phyloP scores from a whole-genome alignment of 2,329 filamentous ascomycete species.

The Fusarium sarcochroum region DNA sequence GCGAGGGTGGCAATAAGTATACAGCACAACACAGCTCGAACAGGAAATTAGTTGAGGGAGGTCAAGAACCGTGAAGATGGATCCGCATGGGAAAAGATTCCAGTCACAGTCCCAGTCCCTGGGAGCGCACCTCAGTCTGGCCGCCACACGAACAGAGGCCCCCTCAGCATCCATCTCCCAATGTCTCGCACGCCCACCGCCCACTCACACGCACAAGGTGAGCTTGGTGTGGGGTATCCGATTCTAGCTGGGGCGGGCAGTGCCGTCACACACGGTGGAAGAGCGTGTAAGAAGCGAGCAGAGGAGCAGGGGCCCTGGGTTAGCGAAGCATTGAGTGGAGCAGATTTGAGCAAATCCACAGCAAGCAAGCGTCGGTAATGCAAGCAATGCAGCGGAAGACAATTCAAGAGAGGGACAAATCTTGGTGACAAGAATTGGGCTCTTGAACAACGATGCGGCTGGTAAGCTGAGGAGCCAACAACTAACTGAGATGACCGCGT shows the following conservation, averaged over 20 bases:
- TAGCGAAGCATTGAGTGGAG: slow-evolving; percentile 36
- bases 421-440: slow-evolving; percentile 16
- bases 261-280: slow-evolving; percentile 48
- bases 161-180: slow-evolving; percentile 35
- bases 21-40: slow-evolving; percentile 36
- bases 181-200: slow-evolving; percentile 36
- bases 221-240: slow-evolving; percentile 49
- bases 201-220: slow-evolving; percentile 46
- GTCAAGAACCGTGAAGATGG: slow-evolving; percentile 43
- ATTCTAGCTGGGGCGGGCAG: slow-evolving; percentile 48
- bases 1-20: slow-evolving; percentile 32
- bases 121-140: slow-evolving; percentile 36
- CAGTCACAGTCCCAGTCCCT: slow-evolving; percentile 49
- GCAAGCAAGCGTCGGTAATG: slow-evolving; percentile 45
- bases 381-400: slow-evolving; percentile 38
- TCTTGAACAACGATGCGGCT: slow-evolving; percentile 22
- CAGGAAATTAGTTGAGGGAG: slow-evolving; percentile 40
- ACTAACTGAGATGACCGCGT: slow-evolving; percentile 16
- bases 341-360: slow-evolving; percentile 32
- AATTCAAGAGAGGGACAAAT: slow-evolving; percentile 13
- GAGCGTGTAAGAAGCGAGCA: slow-evolving; percentile 40
- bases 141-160: slow-evolving; percentile 47
- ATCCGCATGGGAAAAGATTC: slow-evolving; percentile 51
- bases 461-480: slow-evolving; percentile 4
- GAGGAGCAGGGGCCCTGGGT: slow-evolving; percentile 29